Conservation (phyloP, 2,329 filamentous ascomycete species). For the Calonectria pteridis region DNA sequence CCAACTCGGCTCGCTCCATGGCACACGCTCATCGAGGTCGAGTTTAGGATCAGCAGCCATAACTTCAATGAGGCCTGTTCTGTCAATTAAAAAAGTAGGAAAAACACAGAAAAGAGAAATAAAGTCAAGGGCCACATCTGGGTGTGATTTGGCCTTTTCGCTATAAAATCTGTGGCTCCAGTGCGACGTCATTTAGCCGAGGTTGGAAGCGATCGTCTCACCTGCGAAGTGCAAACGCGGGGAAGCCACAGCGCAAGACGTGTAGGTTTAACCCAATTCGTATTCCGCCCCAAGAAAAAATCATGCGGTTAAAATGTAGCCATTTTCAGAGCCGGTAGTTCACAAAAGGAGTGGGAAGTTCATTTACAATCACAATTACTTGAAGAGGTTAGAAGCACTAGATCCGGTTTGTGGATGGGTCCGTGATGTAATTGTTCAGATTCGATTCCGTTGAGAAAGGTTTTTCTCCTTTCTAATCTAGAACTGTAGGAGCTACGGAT, state of each 20-base stretch:
- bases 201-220: background rate
- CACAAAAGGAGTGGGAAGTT: too few relatives aligned
- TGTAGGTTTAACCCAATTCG: background rate
- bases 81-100: background rate
- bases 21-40: background rate
- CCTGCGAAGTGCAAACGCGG: background rate
- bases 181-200: background rate
- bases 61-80: background rate
- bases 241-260: background rate
- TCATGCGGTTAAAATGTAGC: background rate
- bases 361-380: too few relatives aligned
- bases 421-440: too few relatives aligned
- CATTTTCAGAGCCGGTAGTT: too few relatives aligned
- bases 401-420: too few relatives aligned
- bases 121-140: background rate
- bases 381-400: too few relatives aligned
- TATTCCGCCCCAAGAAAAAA: background rate
- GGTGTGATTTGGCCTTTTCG: background rate
- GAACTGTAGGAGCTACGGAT: too few relatives aligned
- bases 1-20: background rate
- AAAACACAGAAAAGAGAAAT: background rate
- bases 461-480: too few relatives aligned
- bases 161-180: background rate
- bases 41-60: background rate
- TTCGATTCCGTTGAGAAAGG: too few relatives aligned